These are phyloP conservation scores for Avicennia marina DNA, from an alignment of 257 asterid species.

Conservation along the genomic window DNA sequence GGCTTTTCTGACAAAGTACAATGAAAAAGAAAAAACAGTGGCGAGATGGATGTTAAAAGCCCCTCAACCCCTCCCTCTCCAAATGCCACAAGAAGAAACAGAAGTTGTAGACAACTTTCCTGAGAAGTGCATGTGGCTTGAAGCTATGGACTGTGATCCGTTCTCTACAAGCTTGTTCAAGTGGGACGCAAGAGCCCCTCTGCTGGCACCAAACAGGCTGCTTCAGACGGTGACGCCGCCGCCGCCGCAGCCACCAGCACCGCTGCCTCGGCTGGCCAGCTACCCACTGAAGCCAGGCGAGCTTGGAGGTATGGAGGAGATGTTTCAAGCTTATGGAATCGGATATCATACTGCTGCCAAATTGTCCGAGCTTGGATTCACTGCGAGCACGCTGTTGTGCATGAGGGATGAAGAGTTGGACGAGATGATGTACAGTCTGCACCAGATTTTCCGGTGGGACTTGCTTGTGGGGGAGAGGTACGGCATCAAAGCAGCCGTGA, in stretches of 20 bases:
- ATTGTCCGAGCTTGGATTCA: constrained; percentile 86
- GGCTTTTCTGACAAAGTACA: constrained; percentile 26
- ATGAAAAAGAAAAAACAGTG: background rate
- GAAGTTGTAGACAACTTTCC: background rate
- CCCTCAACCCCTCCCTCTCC: constrained; percentile 23
- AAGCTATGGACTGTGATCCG: constrained; percentile 98
- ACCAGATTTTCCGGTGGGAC: constrained; percentile 91
- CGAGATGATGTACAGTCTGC: constrained; percentile 90
- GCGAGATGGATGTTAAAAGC: constrained; percentile 10
- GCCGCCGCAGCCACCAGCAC: constrained; percentile 35
- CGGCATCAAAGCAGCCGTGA: constrained; percentile 87
- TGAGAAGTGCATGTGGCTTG: no score
- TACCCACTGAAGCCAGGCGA: constrained; percentile 58
- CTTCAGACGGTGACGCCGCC: constrained; percentile 55
- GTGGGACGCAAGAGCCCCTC: constrained; percentile 74
- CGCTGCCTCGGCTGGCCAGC: no score
- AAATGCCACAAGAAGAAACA: constrained; percentile 20
- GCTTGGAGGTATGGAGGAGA: constrained; percentile 79
- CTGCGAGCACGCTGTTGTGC: constrained; percentile 85
- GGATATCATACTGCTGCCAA: constrained; percentile 87
- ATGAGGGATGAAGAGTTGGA: constrained; percentile 98
- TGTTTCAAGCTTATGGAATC: constrained; percentile 85
- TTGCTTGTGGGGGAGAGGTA: constrained; percentile 93
- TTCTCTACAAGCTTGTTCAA: constrained; percentile 85
- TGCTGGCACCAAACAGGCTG: constrained; percentile 50